Conservation (phyloP, 2,329 filamentous ascomycete genomes). For the Fusarium penzigii region DNA sequence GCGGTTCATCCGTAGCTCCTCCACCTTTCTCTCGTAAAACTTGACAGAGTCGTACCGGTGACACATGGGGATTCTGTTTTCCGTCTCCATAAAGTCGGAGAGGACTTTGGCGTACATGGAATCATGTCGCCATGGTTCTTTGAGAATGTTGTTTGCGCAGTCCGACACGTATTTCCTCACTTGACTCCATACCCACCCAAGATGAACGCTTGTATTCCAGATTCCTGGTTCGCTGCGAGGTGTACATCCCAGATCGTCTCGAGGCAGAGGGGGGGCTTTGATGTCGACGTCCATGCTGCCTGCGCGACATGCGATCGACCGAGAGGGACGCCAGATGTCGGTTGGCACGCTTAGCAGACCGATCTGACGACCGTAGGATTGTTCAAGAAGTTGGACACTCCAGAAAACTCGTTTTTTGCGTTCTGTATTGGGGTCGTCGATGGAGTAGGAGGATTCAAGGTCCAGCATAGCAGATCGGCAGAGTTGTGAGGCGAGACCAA, state of each 20-base stretch:
- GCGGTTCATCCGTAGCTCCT: conserved; percentile 45
- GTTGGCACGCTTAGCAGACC: conserved; percentile 44
- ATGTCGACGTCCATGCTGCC: conserved; percentile 30
- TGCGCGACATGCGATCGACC: conserved; percentile 24
- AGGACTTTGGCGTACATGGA: conserved; percentile 52
- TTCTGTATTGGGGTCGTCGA: conserved; percentile 38
- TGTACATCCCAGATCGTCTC: conserved; percentile 45
- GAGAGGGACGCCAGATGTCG: conserved; percentile 42
- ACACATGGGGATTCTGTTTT: conserved; percentile 49
- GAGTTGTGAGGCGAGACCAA: conserved; percentile 51
- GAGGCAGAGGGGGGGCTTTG: conserved; percentile 43
- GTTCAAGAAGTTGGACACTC: conserved; percentile 52
- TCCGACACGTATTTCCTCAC: conserved; percentile 48
- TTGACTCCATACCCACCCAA: conserved; percentile 54
- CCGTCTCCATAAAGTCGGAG: conserved; percentile 52
- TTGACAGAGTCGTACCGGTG: conserved; percentile 55
- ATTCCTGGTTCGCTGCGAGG: conserved; percentile 45
- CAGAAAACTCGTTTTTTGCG: conserved; percentile 53
- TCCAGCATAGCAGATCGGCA: conserved; percentile 53
- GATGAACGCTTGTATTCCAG: conserved; percentile 50
- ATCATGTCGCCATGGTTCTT: conserved; percentile 53
- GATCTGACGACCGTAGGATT: conserved; percentile 49
- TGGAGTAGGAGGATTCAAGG: conserved; percentile 39
- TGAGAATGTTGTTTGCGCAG: conserved; percentile 47
- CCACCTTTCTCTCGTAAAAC: conserved; percentile 50